phyloP scores from a whole-genome alignment of 2,329 filamentous ascomycete genomes.

The Emmonsia crescens region DNA sequence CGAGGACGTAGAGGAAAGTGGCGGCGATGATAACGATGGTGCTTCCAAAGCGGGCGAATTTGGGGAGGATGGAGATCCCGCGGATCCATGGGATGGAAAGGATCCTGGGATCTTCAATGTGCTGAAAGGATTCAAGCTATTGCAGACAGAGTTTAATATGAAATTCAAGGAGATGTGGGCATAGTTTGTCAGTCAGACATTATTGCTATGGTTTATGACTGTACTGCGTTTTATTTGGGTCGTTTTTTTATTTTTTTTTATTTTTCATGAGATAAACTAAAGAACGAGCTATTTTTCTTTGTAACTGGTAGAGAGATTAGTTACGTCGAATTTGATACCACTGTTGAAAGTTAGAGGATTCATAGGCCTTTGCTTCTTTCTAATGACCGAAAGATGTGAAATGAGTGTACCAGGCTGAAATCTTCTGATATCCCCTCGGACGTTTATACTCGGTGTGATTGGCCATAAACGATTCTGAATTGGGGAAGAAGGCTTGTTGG shows the following conservation, averaged over 20 bases:
- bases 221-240: background rate
- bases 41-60: background rate
- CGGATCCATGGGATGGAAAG: conserved; percentile 8
- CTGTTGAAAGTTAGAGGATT: background rate
- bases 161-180: conserved; percentile 21
- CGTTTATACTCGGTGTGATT: too few species aligned
- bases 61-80: background rate
- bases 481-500: too few species aligned
- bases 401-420: too few species aligned
- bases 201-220: background rate
- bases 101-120: conserved; percentile 15
- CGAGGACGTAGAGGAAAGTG: conserved; percentile 7
- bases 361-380: too few species aligned
- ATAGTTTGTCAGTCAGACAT: background rate
- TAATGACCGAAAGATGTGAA: too few species aligned
- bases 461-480: too few species aligned
- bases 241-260: background rate
- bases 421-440: too few species aligned
- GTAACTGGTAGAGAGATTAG: background rate
- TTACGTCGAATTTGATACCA: background rate
- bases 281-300: background rate
- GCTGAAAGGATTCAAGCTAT: conserved; percentile 20
- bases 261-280: background rate
- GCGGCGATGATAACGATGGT: conserved; percentile 8
- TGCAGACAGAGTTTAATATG: conserved; percentile 23